These are phyloP conservation scores for Pseudofabraea citricarpa DNA, from an alignment of 2,329 filamentous ascomycete species.

Conservation along the genomic window DNA sequence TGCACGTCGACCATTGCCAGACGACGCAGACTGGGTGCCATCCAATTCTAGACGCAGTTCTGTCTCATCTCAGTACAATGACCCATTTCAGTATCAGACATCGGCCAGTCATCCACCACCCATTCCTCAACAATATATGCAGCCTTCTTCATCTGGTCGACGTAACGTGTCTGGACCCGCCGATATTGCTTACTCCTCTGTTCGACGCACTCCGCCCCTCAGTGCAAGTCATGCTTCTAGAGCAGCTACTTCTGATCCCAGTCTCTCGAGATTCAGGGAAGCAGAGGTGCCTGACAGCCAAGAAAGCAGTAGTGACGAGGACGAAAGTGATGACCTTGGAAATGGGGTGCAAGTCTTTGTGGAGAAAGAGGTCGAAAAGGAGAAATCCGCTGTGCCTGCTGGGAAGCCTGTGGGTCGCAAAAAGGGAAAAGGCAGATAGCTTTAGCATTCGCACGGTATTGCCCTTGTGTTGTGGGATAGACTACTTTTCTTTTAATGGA, in stretches of 20 bases:
- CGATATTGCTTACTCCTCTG: conserved; percentile 29
- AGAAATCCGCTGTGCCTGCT: conserved; percentile 4
- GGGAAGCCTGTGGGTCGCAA: conserved; percentile 19
- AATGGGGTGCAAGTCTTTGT: conserved; percentile 23
- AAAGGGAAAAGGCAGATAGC: conserved; percentile 16
- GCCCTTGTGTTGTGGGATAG: conserved; percentile 6
- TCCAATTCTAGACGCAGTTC: conserved; percentile 29
- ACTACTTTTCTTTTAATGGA: conserved; percentile 12
- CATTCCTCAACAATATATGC: conserved; percentile 26
- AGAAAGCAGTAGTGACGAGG: conserved; percentile 15
- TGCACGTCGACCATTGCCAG: conserved; percentile 34
- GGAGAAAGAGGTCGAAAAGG: conserved; percentile 16
- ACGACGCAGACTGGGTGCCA: conserved; percentile 41
- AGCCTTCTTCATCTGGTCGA: conserved; percentile 24
- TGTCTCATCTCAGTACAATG: conserved; percentile 24
- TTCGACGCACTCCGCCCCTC: conserved; percentile 18
- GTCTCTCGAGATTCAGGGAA: conserved; percentile 9
- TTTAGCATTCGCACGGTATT: not conserved
- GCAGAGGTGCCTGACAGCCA: conserved; percentile 13
- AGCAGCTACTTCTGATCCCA: conserved; percentile 16
- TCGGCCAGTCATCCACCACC: conserved; percentile 20
- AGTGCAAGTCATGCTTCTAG: conserved; percentile 13
- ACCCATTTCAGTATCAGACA: conserved; percentile 34
- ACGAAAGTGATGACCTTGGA: conserved; percentile 22
- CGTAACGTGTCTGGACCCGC: conserved; percentile 26